Evolutionary conservation across 345 rosid genomes (phyloP).

Genomic region (Erodium maritimum): DNA sequence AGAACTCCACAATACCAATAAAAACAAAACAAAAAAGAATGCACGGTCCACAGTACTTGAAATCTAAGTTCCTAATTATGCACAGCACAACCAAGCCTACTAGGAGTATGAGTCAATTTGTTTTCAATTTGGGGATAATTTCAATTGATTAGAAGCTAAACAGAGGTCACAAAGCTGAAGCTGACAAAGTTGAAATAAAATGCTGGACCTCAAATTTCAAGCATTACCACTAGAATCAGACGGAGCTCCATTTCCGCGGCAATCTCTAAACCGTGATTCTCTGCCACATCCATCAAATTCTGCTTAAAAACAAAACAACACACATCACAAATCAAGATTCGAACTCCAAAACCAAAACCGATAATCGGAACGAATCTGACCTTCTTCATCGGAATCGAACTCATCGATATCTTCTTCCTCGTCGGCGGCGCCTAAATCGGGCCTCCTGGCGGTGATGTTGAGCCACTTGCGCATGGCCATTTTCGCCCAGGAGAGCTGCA

Average conservation of each 20-base stretch:
- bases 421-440: conserved; percentile 76
- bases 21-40: no score
- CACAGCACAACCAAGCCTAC: no score
- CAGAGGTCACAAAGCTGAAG: no score
- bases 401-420: conserved; percentile 34
- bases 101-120: no score
- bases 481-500: conserved; percentile 67
- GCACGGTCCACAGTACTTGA: no score
- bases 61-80: no score
- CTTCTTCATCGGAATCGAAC: conserved; percentile 14
- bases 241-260: conserved; percentile 20
- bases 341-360: neutral
- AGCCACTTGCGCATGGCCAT: conserved; percentile 72
- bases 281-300: conserved; percentile 10
- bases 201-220: neutral
- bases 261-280: conserved; percentile 19
- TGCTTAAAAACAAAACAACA: conserved; percentile 3
- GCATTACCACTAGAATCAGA: conserved; percentile 28
- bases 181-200: neutral
- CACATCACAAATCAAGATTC: neutral
- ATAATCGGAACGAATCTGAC: neutral
- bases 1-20: no score
- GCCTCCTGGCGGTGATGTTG: conserved; percentile 47
- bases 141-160: no score
- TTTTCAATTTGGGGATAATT: no score